Evolutionary conservation across 371 early-diverging fungal species (phyloP).

Genomic region (Mucor velutinosus): DNA sequence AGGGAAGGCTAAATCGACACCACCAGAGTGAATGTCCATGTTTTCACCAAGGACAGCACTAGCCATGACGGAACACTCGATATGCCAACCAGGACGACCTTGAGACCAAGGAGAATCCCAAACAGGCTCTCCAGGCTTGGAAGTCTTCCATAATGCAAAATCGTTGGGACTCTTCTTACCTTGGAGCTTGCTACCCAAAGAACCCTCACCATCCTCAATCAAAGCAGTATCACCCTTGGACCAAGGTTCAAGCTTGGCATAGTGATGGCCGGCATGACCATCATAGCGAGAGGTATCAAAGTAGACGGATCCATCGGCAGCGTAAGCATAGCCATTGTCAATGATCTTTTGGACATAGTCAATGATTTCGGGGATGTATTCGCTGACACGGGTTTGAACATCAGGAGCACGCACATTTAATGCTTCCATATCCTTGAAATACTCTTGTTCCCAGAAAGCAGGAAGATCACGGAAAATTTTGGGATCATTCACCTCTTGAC

Average conservation of each 20-base stretch:
- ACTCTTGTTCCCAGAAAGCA: conserved; percentile 96
- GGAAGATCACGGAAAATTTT: conserved; percentile 90
- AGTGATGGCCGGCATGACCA: conserved; percentile 79
- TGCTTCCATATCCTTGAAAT: conserved; percentile 94
- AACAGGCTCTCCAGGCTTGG: conserved; percentile 96
- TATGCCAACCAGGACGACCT: conserved; percentile 99
- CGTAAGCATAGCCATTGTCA: conserved; percentile 95
- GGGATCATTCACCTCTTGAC: conserved; percentile 80
- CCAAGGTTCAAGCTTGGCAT: conserved; percentile 92
- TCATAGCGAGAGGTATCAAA: conserved; percentile 96
- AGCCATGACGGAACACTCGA: conserved; percentile 99
- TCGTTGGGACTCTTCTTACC: conserved; percentile 85
- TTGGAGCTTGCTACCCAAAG: conserved; percentile 71
- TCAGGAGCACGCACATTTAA: conserved; percentile 93
- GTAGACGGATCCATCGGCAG: conserved; percentile 96
- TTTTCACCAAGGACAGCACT: conserved; percentile 87
- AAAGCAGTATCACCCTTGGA: conserved; percentile 81
- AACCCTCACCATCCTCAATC: conserved; percentile 92
- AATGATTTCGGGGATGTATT: conserved; percentile 97
- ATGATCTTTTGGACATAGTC: conserved; percentile 91
- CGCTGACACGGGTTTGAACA: conserved; percentile 96
- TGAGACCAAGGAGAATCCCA: conserved; percentile 97
- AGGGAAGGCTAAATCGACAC: conserved; percentile 98
- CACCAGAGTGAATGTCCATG: conserved; percentile 99
- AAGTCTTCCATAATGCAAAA: conserved; percentile 99